Evolutionary conservation across 208 protist species (phyloP).

Genomic region (Acanthamoeba castellanii): DNA sequence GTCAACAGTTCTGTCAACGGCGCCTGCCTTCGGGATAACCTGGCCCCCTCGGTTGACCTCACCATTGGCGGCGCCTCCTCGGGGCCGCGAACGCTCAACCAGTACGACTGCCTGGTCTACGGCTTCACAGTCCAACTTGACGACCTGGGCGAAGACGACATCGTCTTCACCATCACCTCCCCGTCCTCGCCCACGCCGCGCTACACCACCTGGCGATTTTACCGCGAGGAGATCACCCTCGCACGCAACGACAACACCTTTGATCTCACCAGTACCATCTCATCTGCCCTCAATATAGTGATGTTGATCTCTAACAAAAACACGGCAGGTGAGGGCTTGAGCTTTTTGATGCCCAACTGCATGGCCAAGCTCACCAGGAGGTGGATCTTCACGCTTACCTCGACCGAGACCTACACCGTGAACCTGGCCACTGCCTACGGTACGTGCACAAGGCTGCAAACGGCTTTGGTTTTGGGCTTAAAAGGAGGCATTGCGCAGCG

Average conservation of each 20-base stretch:
- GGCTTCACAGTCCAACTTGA: not conserved
- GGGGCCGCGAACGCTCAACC: not conserved
- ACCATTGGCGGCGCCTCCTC: not conserved
- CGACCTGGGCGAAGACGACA: not conserved
- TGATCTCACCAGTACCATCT: not conserved
- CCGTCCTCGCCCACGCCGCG: not conserved
- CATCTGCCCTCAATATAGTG: too few relatives aligned
- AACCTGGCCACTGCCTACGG: not conserved
- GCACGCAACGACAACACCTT: not conserved
- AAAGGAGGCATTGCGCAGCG: not conserved
- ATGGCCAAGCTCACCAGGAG: not conserved
- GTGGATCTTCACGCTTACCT: not conserved
- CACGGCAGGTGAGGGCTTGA: not conserved
- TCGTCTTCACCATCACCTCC: not conserved
- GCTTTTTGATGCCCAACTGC: constrained; percentile 8
- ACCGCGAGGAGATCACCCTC: not conserved
- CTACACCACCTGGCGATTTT: not conserved
- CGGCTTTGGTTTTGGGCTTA: not conserved
- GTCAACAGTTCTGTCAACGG: not conserved
- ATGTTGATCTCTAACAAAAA: too few relatives aligned
- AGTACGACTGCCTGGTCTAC: not conserved
- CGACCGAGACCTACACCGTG: not conserved
- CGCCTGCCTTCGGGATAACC: not conserved
- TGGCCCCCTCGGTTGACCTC: not conserved
- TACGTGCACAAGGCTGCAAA: too few relatives aligned